Base-by-base conservation (phyloP, 495 filamentous ascomycete genomes). In the Rhypophila decipiens region DNA sequence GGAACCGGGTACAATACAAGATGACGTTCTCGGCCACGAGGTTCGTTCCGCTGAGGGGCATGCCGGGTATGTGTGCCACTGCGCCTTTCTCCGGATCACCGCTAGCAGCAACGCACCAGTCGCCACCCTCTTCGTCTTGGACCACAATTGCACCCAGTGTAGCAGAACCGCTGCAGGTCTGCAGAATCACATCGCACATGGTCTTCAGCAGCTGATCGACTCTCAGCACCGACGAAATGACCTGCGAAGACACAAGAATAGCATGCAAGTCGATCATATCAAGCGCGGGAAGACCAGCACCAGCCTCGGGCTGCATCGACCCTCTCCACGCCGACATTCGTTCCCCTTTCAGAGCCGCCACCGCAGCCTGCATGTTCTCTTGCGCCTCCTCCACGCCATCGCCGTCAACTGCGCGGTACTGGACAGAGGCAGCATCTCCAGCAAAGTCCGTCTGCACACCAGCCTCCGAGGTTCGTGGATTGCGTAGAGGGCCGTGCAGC, bases 241-340 rank as follows among this genome's bases (percentile, higher is more conserved):
- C 82, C 69, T 95, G 90, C 36, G 85, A 91, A 13, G 86, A 90
- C 56, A 89, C 83, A 9, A 96, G 74, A 43, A 96, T 95, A 34
- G 85, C 88, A 38, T 87, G 82, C 44, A 95, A 62, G 61, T 95
- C 90, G 44, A 95, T 87, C 66, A 94, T 90, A 63, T 96, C 89
- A 49, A 79, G 71, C 36, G 68, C 67, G 58, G 76, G 77, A 45
- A 80, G 57, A 3, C 77, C 75, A 22, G 60, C 70, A 4, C 71
- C 74, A 12, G 68, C 66, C 43, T 71, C 73, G 10, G 69, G 60
- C 46, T 64, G 64, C 55, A 61, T 74, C 35, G 65, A 67, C 17
- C 73, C 72, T 50, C 74, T 66, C 84, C 84, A 87, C 20, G 75
- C 79, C 24, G 77, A 66, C 59, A 85, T 85, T 31, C 83, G 70